Percentiles rank a stretch among this genome's conserved stretches.
Conservation (phyloP, 2,329 filamentous ascomycete species). For the Fusarium dlaminii region DNA sequence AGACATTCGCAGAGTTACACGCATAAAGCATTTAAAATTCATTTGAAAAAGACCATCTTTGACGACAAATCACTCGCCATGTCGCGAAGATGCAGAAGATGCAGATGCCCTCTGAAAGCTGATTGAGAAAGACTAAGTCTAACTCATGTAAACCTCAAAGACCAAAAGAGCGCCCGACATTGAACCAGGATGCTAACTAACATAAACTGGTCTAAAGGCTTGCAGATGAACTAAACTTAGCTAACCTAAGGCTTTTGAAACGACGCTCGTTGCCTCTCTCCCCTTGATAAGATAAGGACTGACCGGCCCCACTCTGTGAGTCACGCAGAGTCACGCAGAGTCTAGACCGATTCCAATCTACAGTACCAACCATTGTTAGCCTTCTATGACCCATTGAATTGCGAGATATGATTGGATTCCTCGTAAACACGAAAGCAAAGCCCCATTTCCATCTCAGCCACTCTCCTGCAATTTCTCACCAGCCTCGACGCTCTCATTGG, state of each 20-base stretch:
- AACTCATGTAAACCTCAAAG: neutral
- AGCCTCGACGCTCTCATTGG: neutral
- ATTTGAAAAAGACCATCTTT: too few species aligned
- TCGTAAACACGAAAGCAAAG: neutral
- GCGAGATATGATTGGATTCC: neutral
- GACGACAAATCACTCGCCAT: neutral
- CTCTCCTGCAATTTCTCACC: neutral
- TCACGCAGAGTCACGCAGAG: neutral
- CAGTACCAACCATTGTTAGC: neutral
- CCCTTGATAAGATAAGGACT: neutral
- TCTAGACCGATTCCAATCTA: neutral
- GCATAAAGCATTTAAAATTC: neutral
- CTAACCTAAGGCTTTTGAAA: neutral
- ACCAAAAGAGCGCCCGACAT: rapidly evolving
- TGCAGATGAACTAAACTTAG: neutral
- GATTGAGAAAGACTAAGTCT: neutral
- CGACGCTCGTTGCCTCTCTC: neutral
- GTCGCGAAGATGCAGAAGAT: neutral
- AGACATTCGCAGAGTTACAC: too few species aligned
- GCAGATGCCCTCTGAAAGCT: neutral
- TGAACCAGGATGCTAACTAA: neutral
- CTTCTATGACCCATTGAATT: neutral
- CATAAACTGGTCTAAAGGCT: neutral
- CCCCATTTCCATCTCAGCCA: neutral
- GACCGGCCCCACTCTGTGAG: neutral